phyloP scores from a whole-genome alignment of 2,329 filamentous ascomycete genomes.

The Chrysoporthe deuterocubensis region DNA sequence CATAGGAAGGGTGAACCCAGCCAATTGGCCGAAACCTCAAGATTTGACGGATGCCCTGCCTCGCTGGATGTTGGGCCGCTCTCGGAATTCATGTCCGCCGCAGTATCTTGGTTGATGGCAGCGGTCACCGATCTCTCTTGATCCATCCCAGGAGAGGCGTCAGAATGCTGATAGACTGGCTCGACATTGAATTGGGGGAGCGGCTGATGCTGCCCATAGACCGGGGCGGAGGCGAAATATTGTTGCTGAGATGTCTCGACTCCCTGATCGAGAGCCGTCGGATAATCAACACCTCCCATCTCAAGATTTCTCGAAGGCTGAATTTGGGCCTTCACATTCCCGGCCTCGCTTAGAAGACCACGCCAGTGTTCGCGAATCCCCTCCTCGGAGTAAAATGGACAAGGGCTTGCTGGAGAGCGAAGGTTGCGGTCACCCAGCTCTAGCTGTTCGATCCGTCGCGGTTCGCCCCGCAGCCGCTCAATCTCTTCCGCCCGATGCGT shows the following conservation, averaged over 20 bases:
- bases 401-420: conserved; percentile 37
- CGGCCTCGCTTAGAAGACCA: conserved; percentile 32
- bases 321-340: not conserved
- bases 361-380: conserved; percentile 40
- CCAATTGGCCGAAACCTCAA: conserved; percentile 16
- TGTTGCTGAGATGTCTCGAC: not conserved
- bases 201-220: not conserved
- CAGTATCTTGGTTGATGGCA: not conserved
- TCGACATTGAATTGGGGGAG: not conserved
- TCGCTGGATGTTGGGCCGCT: not conserved
- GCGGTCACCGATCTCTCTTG: not conserved
- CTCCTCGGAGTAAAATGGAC: conserved; percentile 35
- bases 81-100: not conserved
- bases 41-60: not conserved
- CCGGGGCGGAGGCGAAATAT: not conserved
- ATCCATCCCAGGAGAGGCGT: not conserved
- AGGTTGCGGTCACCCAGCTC: conserved; percentile 37
- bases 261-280: not conserved
- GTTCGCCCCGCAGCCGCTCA: conserved; percentile 37
- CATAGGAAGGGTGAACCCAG: conserved; percentile 39
- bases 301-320: not conserved
- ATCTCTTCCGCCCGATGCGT: conserved; percentile 44
- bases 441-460: conserved; percentile 33
- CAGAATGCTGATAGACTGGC: not conserved
- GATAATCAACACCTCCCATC: not conserved